A percentile compares a stretch with the other conserved stretches of the same genome.
These are phyloP conservation scores for Marasmius tenuissimus DNA, from an alignment of 1,284 basidiomycete genomes.

Conservation along the genomic window DNA sequence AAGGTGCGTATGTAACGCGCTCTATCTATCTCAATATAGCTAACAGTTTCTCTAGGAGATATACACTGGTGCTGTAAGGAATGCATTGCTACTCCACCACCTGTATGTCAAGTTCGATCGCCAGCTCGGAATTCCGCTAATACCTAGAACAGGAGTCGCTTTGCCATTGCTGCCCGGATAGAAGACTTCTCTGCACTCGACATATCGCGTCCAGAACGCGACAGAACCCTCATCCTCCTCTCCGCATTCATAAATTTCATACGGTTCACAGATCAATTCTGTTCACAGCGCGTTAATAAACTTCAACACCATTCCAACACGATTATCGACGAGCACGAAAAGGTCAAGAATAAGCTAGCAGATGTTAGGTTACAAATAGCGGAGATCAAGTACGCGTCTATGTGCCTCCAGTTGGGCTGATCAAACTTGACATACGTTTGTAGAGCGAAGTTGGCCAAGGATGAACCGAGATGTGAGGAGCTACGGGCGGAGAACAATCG, in stretches of 20 bases:
- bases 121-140: slow-evolving; percentile 5
- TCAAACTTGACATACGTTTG: not conserved
- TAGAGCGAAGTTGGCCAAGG: slow-evolving; percentile 68
- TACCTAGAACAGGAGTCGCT: slow-evolving; percentile 46
- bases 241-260: slow-evolving; percentile 92
- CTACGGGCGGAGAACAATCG: slow-evolving; percentile 61
- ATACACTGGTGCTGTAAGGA: slow-evolving; percentile 54
- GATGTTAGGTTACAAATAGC: slow-evolving; percentile 56
- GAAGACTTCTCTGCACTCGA: slow-evolving; percentile 79
- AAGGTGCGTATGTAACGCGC: slow-evolving; percentile 40
- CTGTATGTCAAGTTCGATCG: slow-evolving; percentile 42
- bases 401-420: not conserved
- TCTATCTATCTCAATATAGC: slow-evolving; percentile 8
- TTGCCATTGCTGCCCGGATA: slow-evolving; percentile 74
- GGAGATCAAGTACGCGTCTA: slow-evolving; percentile 57
- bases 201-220: slow-evolving; percentile 67
- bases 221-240: slow-evolving; percentile 71
- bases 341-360: slow-evolving; percentile 48
- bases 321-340: slow-evolving; percentile 55
- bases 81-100: slow-evolving; percentile 67
- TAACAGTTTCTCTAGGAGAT: slow-evolving; percentile 49
- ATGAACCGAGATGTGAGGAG: slow-evolving; percentile 68
- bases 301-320: slow-evolving; percentile 61
- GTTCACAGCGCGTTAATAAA: slow-evolving; percentile 56
- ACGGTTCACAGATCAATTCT: slow-evolving; percentile 79